phyloP scores from a whole-genome alignment of 1,139 yeast species.

The Saccharomycopsis hybrid region DNA sequence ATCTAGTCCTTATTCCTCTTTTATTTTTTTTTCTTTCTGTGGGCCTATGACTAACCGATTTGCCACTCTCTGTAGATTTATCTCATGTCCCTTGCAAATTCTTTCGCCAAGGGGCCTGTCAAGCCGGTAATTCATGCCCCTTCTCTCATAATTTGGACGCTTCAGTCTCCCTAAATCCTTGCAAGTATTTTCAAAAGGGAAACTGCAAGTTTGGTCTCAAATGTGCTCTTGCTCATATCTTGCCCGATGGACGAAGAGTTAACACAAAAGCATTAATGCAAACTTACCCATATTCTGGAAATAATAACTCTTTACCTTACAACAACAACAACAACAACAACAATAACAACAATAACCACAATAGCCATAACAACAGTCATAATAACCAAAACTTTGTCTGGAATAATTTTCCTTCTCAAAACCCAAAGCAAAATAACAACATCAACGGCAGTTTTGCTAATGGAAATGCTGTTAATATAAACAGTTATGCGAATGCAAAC shows the following conservation, averaged over 20 bases:
- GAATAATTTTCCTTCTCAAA: too few relatives aligned
- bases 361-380: slow-evolving; percentile 6
- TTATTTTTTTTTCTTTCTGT: neutral
- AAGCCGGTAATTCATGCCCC: slow-evolving; percentile 89
- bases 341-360: slow-evolving; percentile 7
- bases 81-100: slow-evolving; percentile 97
- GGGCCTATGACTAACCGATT: neutral
- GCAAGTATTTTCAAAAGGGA: slow-evolving; percentile 91
- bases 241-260: slow-evolving; percentile 83
- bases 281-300: neutral
- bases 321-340: too few relatives aligned
- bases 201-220: slow-evolving; percentile 90
- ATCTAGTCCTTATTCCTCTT: too few relatives aligned
- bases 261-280: slow-evolving; percentile 40
- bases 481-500: too few relatives aligned
- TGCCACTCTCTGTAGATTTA: slow-evolving; percentile 41
- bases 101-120: slow-evolving; percentile 85
- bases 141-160: slow-evolving; percentile 75
- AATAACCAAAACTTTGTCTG: slow-evolving; percentile 5
- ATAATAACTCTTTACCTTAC: too few relatives aligned
- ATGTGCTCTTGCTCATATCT: slow-evolving; percentile 86
- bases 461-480: too few relatives aligned
- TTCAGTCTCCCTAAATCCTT: slow-evolving; percentile 37
- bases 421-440: too few relatives aligned
- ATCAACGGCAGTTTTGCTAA: too few relatives aligned